Evolutionary conservation across 2,329 filamentous ascomycete species (phyloP).

Genomic region (Phaeosphaeria sp.): DNA sequence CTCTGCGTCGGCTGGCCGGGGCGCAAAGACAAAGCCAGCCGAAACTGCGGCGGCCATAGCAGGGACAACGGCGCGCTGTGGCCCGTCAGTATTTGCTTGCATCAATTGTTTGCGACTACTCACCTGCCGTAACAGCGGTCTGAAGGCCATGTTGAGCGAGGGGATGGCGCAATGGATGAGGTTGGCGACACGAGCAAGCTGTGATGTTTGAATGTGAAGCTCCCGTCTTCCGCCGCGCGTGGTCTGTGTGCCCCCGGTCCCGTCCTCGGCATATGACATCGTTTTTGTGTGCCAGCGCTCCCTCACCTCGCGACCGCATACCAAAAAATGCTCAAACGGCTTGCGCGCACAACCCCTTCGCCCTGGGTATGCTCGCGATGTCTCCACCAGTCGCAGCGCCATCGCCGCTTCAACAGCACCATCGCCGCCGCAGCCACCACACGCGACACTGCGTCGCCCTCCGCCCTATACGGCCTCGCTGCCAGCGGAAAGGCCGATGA

Average conservation of each 20-base stretch:
- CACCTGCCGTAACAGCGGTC: conserved; percentile 61
- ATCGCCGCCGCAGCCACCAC: conserved; percentile 47
- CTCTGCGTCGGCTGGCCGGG: conserved; percentile 57
- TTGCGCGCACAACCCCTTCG: conserved; percentile 30
- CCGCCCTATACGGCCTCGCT: conserved; percentile 45
- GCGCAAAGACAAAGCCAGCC: conserved; percentile 56
- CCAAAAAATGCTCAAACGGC: conserved; percentile 49
- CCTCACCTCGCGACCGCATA: conserved; percentile 12
- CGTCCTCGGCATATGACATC: conserved; percentile 28
- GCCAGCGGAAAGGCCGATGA: conserved; percentile 68
- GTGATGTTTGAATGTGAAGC: conserved; percentile 27
- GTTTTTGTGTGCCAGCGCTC: conserved; percentile 6
- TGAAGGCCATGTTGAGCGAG: conserved; percentile 57
- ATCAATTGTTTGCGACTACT: conserved; percentile 20
- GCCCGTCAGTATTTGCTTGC: conserved; percentile 12
- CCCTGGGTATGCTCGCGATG: conserved; percentile 70
- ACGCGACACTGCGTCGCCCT: conserved; percentile 32
- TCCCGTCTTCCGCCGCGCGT: conserved; percentile 18
- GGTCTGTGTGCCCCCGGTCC: conserved; percentile 2
- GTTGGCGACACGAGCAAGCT: conserved; percentile 16
- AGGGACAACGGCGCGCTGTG: conserved; percentile 58
- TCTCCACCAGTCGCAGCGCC: conserved; percentile 48
- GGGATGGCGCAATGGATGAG: conserved; percentile 43
- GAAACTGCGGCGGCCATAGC: conserved; percentile 52
- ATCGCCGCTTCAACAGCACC: conserved; percentile 49